Base-by-base conservation (phyloP, 2,329 filamentous ascomycete genomes). In the Talaromyces verruculosus region DNA sequence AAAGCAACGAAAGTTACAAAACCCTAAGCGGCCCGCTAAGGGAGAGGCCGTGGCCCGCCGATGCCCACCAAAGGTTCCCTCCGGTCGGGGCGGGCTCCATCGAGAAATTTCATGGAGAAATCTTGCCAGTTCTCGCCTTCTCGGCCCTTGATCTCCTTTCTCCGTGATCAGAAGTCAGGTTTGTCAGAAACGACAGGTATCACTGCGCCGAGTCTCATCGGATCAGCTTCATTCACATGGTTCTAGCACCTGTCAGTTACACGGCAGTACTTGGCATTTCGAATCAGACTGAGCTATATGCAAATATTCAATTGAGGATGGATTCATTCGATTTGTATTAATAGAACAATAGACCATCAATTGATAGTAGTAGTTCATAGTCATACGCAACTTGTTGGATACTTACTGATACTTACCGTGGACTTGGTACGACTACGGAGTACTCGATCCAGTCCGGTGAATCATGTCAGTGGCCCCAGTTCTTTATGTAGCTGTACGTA, bases 11-110 rank as follows among this genome's bases (percentile, higher is more conserved):
- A 55, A 57, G 33, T 11, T 53, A 53, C 49, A 10, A 25, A 39
- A 19, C 28, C 35, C 53, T 41, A 58, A 64, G 49, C 61, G 61
- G 61, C 33, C 61, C 61, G 61, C 61, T 45, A 57, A 63, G 60
- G 30, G 19, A 51, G 47, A 49, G 37, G 57, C 57, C 35, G 57
- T 59, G 57, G 13, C 22, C 57, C 39, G 17, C 28, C 51, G 51
- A 35, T 43, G 22, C 15, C 58, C 58, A 51, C 25, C 33, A 30
- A 45, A 43, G 47, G 61, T 63, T 55, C 61, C 61, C 47, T 63
- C 47, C 61, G 45, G 60, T 62, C 35, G 61, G 61, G 45, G 33
- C 33, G 30, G 28, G 22, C 41, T 61, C 58, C 19, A 39, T 37
- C 5, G 17, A n/a, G 25, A 25, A 11, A 51, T 22, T 47, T 10